Evolutionary conservation across 805 yeast species (phyloP), one percentile per base, ranked within the genome.

Genomic region (Candida khao-thaluensis): DNA sequence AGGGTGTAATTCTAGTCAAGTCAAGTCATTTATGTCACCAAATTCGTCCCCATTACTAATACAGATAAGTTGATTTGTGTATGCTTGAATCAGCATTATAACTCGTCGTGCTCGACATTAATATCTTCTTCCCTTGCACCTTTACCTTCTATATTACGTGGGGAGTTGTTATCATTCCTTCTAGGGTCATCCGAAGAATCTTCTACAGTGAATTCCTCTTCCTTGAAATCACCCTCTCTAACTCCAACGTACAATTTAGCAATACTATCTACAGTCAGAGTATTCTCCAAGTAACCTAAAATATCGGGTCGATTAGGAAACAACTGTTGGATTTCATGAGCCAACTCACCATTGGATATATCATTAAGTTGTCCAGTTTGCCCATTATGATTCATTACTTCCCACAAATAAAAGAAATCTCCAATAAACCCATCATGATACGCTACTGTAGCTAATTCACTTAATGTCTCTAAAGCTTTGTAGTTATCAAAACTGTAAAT

Each of bases 401-500:
- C 32, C 32, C 32, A 29, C 11, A n/a, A 4, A 9, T 17, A 17
- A n/a, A 29, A 29, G 23, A 29, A 29, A 9, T 17, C 32, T 17
- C 32, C 32, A 11, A 29, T 10, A 11, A 29, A 29, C 17, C 32
- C 32, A n/a, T 29, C 32, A 6, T 29, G 32, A 29, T 29, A 29
- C 4, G 32, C 32, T 14, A 23, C 22, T 5, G 9, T 17, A n/a
- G 22, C 32, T 5, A 17, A 12, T 9, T 17, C 32, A 29, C 15
- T 17, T 9, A 29, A 15, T 14, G 32, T n/a, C 14, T 29, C 14
- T n/a, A 29, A 29, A 14, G 32, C 23, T 9, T 29, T 10, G 7
- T 9, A 9, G 18, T 29, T 29, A 29, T 29, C 32, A 17, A 29
- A 29, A n/a, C 32, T 29, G n/a, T 11, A 29, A 3, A 17, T 29